Evolutionary conservation across 805 yeast genomes (phyloP), one percentile per base, ranked within the genome.

Genomic region (Saccharomyces jurei): DNA sequence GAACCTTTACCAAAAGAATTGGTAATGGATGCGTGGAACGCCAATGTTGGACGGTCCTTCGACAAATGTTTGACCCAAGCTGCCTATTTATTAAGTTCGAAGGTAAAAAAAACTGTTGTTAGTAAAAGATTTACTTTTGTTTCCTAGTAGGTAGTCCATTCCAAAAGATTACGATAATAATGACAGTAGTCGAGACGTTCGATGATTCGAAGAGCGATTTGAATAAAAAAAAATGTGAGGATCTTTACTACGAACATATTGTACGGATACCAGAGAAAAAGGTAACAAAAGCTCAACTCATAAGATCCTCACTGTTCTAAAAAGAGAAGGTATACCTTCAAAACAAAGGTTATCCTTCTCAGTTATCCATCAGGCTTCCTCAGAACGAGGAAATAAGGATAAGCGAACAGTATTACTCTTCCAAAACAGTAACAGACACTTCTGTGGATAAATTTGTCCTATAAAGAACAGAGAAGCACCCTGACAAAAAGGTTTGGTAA

Each of bases 1-100:
- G 97, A 88, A 63, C 99, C 99, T 70, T 92, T 92, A 75, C 99
- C 99, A 69, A 92, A 92, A 0, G 99, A 91, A 72, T 92, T 92
- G 59, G 95, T 92, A 64, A 92, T 92, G 1, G 97, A 90, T 1
- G 99, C 98, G 71, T 92, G 99, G 77, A 94, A 92, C 57, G 99
- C 99, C 63, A 92, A 77, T 1, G 99, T 94, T 50, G 99, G 99
- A 69, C 82, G 89, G 53, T 83, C 87, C 65, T 88, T 91, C 3
- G 97, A 90, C 58, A 92, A 77, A 71, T 87, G 92, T 71, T 92
- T 94, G 48, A 94, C 97, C 99, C 99, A 92, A 47, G 98, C 97
- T 71, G 98, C 97, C 97, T 91, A 71, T 50, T 51, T 50, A 17
- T 36, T 55, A 41, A 53, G 49, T 51, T 49, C 56, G 52, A 56